Evolutionary conservation across 495 filamentous ascomycete genomes (phyloP).

Genomic region (Schizothecium vesticola): DNA sequence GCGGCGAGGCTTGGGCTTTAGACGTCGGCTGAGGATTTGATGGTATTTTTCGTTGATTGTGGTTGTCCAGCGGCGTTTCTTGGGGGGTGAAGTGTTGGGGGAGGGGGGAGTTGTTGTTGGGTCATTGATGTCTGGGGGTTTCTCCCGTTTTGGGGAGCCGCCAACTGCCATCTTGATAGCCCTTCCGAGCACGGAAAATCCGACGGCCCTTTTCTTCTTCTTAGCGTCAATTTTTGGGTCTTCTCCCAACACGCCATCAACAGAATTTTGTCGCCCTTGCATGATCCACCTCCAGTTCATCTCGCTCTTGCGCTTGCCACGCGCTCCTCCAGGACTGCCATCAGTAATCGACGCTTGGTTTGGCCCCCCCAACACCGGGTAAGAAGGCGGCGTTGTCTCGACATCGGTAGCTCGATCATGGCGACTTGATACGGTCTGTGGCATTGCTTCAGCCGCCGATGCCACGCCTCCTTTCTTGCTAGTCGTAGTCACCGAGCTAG

Average conservation of each 20-base stretch:
- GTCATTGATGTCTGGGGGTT: background rate
- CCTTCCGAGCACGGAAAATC: background rate
- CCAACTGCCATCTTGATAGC: background rate
- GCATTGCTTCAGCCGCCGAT: background rate
- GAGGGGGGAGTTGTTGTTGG: background rate
- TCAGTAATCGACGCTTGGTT: background rate
- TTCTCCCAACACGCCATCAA: background rate
- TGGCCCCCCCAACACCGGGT: background rate
- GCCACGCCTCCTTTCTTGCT: too few species aligned
- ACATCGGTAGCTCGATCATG: background rate
- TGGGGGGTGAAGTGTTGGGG: background rate
- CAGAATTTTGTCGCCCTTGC: background rate
- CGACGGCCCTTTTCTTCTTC: background rate
- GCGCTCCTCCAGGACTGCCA: background rate
- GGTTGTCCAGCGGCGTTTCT: background rate
- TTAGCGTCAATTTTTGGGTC: background rate
- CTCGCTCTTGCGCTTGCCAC: background rate
- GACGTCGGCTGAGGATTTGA: background rate
- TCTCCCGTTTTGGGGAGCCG: background rate
- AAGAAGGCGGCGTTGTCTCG: background rate
- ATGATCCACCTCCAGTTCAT: background rate
- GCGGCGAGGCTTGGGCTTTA: background rate
- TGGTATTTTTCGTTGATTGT: background rate
- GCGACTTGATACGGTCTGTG: background rate
- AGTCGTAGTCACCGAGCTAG: background rate